These are phyloP conservation scores for Ailanthus altissimus DNA, from an alignment of 345 rosid species.

Conservation along the genomic window DNA sequence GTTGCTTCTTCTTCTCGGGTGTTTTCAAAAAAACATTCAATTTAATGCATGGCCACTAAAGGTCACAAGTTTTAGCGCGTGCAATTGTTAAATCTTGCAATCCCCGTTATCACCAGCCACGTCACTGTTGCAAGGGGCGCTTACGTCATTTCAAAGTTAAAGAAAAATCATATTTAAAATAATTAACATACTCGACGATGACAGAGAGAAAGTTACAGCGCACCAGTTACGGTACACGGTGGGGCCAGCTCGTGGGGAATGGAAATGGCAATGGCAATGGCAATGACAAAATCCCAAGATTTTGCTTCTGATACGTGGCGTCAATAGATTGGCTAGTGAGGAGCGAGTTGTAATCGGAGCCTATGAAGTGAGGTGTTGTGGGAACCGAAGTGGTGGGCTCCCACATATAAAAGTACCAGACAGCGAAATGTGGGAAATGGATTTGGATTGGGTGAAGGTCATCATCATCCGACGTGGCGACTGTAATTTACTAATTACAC, in stretches of 20 bases:
- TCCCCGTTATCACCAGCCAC: neutral
- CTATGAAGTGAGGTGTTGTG: neutral
- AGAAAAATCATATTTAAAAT: neutral
- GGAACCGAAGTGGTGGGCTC: neutral
- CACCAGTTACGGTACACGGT: constrained; percentile 1
- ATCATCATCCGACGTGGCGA: neutral
- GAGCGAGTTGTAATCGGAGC: neutral
- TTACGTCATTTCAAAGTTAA: neutral
- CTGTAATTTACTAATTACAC: neutral
- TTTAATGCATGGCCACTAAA: neutral
- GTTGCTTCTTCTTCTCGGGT: neutral
- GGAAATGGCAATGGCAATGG: neutral
- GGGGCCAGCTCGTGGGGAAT: neutral
- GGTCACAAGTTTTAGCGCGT: neutral
- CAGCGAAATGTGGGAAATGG: neutral
- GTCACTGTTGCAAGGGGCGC: neutral
- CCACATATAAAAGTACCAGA: constrained; percentile 2
- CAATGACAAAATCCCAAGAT: neutral
- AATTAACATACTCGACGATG: neutral
- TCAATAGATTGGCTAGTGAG: neutral
- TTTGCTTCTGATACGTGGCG: neutral
- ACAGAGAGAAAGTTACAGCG: neutral
- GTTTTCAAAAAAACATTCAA: neutral
- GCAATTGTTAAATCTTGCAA: neutral
- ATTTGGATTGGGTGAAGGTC: neutral